These are phyloP conservation scores for Corynespora cassiicola DNA, from an alignment of 2,329 filamentous ascomycete species.

Conservation along the genomic window DNA sequence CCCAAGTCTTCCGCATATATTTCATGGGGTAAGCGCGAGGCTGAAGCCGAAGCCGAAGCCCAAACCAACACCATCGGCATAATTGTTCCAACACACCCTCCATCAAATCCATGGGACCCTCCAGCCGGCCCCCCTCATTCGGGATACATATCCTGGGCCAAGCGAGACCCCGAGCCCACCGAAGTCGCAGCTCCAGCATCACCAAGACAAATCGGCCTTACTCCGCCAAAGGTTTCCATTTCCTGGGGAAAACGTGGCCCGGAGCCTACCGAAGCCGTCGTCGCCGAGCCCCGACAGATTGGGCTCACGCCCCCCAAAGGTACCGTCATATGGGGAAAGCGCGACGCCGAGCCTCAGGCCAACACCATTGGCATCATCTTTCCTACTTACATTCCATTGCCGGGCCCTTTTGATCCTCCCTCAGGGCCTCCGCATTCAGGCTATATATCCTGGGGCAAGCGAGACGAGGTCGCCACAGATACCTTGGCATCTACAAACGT, in stretches of 20 bases:
- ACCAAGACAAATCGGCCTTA: background rate
- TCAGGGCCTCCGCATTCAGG: conserved; percentile 1
- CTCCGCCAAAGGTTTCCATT: too few species aligned
- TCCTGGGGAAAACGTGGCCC: too few species aligned
- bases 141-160: conserved; percentile 9
- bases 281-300: too few species aligned
- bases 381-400: conserved; percentile 3
- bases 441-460: conserved; percentile 11
- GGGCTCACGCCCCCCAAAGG: background rate
- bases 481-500: too few species aligned
- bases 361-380: conserved; percentile 7
- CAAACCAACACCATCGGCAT: conserved; percentile 4
- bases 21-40: conserved; percentile 20
- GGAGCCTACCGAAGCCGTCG: too few species aligned
- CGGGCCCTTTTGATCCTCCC: conserved; percentile 2
- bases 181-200: too few species aligned
- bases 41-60: conserved; percentile 1
- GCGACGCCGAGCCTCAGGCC: conserved; percentile 10
- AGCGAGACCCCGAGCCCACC: conserved; percentile 11
- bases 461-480: conserved; percentile 7
- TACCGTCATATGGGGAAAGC: conserved; percentile 1
- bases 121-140: conserved; percentile 1
- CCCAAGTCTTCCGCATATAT: conserved; percentile 7
- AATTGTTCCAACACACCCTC: conserved; percentile 3
- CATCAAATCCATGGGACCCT: conserved; percentile 1